Evolutionary conservation across 2,329 filamentous ascomycete genomes (phyloP), one percentile per base, ranked within the genome.

Genomic region (Aspergillus neoniger): DNA sequence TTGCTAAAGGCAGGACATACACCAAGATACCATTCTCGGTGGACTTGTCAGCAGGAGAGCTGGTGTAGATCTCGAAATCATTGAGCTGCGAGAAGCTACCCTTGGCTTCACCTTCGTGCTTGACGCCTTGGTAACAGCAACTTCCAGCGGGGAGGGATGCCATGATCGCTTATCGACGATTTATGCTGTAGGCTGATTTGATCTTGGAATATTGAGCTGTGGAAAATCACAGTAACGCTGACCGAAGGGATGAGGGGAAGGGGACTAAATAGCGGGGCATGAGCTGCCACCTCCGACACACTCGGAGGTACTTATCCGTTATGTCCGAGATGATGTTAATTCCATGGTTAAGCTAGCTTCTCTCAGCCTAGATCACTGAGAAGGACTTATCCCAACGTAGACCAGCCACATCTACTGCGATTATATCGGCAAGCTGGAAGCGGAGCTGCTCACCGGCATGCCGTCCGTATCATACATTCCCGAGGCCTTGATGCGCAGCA

Each of bases 51-150:
- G 48, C 56, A 15, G 56, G 56, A 49, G 25, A 53, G 17, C 38
- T 58, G 21, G 39, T 53, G 48, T 58, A 58, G 17, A 44, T 44
- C 23, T 58, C 56, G 15, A 58, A 58, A 25, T 44, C 49, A 14
- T 50, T 51, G 14, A 58, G 36, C 23, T 17, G 44, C 19, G 38
- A 32, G 10, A 44, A 44, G n/a, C 36, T 39, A 17, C 56, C 56
- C 23, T 38, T 53, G 48, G 56, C 21, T n/a, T 58, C 38, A 6
- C 56, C 56, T 30, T 58, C 36, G 17, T 58, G 56, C 49, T 58
- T 58, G 48, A 58, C 47, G 28, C 56, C 56, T 23, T 58, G 36
- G 48, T 53, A 58, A 38, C 56, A 58, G 48, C 56, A 58, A 14
- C 48, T 53, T 53, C 36, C 25, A 5, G 56, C 49, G 8, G 56